These are phyloP conservation scores for Plantago elongata DNA, from an alignment of 257 asterid genomes.

Conservation along the genomic window DNA sequence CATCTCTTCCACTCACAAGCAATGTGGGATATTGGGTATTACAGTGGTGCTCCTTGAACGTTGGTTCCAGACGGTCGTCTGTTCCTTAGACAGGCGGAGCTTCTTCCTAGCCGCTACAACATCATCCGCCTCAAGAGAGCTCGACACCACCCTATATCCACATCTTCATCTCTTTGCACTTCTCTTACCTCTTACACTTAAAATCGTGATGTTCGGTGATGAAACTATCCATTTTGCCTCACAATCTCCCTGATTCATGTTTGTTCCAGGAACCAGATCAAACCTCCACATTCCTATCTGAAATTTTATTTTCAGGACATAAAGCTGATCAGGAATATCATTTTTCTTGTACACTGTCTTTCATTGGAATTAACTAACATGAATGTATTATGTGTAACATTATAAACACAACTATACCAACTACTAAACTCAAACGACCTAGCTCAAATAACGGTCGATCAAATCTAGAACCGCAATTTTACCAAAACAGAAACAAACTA, in stretches of 20 bases:
- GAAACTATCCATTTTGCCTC: conserved; percentile 54
- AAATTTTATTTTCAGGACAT: background rate
- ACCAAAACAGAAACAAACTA: too few species aligned
- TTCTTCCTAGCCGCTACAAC: conserved; percentile 82
- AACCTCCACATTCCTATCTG: conserved; percentile 48
- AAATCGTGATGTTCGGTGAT: conserved; percentile 85
- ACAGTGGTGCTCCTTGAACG: conserved; percentile 88
- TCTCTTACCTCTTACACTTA: conserved; percentile 89
- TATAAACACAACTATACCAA: too few species aligned
- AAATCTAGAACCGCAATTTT: too few species aligned
- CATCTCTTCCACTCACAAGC: too few species aligned
- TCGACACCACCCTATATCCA: conserved; percentile 43
- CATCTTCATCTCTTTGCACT: conserved; percentile 49
- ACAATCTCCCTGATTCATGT: conserved; percentile 58
- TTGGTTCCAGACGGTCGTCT: conserved; percentile 88
- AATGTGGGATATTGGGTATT: too few species aligned
- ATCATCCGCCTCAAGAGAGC: conserved; percentile 69
- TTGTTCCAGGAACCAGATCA: conserved; percentile 49
- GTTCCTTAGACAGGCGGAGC: conserved; percentile 87
- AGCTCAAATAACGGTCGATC: too few species aligned
- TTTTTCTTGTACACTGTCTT: too few species aligned
- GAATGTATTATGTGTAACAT: too few species aligned
- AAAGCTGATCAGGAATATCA: too few species aligned
- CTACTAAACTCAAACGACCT: too few species aligned
- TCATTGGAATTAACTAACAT: too few species aligned